phyloP scores from a whole-genome alignment of 192 early-diverging fungal genomes.

The Fimicolochytrium jonesii region DNA sequence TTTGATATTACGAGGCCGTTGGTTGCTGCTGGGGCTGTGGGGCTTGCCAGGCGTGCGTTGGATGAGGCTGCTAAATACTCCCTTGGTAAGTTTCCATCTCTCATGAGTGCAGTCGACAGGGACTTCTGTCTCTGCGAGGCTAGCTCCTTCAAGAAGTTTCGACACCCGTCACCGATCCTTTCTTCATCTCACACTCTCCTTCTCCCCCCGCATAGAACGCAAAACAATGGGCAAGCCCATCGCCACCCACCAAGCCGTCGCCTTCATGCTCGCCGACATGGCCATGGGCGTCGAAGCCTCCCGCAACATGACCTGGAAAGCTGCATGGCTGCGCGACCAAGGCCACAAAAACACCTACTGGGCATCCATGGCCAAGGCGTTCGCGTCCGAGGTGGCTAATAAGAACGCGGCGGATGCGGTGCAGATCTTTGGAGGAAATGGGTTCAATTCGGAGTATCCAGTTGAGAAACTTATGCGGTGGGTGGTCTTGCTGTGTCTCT shows the following conservation, averaged over 20 bases:
- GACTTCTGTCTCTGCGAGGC: too few species aligned
- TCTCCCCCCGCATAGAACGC: slow-evolving; percentile 66
- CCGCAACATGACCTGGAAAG: slow-evolving; percentile 80
- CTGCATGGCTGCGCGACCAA: slow-evolving; percentile 81
- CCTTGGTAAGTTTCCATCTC: slow-evolving; percentile 23
- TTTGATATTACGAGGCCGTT: slow-evolving; percentile 93
- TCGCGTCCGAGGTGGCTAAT: slow-evolving; percentile 49
- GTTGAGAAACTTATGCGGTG: slow-evolving; percentile 91
- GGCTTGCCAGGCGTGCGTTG: slow-evolving; percentile 87
- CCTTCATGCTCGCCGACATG: slow-evolving; percentile 96
- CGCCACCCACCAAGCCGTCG: slow-evolving; percentile 80
- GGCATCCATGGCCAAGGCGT: slow-evolving; percentile 89
- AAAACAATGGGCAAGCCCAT: slow-evolving; percentile 95
- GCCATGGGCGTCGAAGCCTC: slow-evolving; percentile 90
- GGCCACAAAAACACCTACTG: slow-evolving; percentile 87
- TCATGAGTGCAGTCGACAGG: too few species aligned
- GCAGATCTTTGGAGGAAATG: slow-evolving; percentile 95
- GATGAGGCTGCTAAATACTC: slow-evolving; percentile 88
- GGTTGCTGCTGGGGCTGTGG: slow-evolving; percentile 83
- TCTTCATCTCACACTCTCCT: too few species aligned
- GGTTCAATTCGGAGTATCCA: slow-evolving; percentile 83
- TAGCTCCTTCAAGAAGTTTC: too few species aligned
- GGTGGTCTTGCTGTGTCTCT: background rate
- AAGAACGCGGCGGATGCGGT: slow-evolving; percentile 81
- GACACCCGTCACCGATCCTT: too few species aligned